Evolutionary conservation across 2,329 filamentous ascomycete genomes (phyloP), one percentile per base, ranked within the genome.

Genomic region (Dissoconium aciculare): DNA sequence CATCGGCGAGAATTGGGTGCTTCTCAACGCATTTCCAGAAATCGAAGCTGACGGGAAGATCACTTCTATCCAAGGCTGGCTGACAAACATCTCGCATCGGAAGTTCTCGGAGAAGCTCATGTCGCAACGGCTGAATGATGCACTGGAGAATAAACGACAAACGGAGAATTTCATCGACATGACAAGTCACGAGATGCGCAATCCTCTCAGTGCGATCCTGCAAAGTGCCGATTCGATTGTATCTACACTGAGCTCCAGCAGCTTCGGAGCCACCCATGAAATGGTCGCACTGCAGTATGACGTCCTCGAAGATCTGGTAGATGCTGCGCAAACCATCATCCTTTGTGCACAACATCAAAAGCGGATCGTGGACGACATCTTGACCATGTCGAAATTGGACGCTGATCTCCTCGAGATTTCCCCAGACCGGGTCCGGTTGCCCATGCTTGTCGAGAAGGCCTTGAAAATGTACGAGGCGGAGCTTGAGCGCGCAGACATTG

Each of bases 321-420:
- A 51, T 27, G 45, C 45, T 4, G 46, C 46, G 4, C 45, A 59
- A 24, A 60, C 57, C 17, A 61, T 64, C 33, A 51, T 59, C 19
- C 50, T 58, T 21, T 64, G 61, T 38, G 57, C 57, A 4, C 52
- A 58, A 15, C 61, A 64, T 33, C 59, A 63, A 34, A 63, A 61
- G 36, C 47, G 58, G 13, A 63, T 64, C 21, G 59, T 64, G 6
- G 60, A 64, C 37, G 61, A 64, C 35, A 51, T 64, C 4, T 46
- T 63, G 2, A 62, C 59, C 0, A 40, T 62, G 13, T 58, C 54
- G 23, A 63, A 62, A 32, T 52, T 63, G 11, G 59, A 62, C 27
- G 59, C 58, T 0, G 57, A 54, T 37, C 48, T 63, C 4, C 42
- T 64, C 2, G 43, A 46, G 3, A 57, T 63, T 15, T 57, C 54